These are phyloP conservation scores for Penicillium sp. DNA, from an alignment of 2,329 filamentous ascomycete species.

Conservation along the genomic window DNA sequence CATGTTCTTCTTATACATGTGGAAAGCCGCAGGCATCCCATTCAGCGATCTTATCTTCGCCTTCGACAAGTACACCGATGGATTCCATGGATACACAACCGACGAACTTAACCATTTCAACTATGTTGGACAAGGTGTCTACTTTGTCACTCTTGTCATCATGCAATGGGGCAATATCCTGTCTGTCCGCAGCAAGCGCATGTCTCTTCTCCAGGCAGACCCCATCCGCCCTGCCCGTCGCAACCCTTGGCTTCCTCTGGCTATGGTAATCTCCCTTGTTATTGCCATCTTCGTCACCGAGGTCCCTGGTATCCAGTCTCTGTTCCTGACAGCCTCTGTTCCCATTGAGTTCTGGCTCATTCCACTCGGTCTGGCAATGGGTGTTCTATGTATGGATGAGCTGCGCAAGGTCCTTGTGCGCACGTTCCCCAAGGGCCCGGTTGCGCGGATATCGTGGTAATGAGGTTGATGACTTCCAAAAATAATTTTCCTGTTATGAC, in stretches of 20 bases:
- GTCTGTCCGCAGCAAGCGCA: slow-evolving; percentile 52
- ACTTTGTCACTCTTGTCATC: slow-evolving; percentile 57
- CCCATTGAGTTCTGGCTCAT: slow-evolving; percentile 57
- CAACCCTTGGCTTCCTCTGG: slow-evolving; percentile 53
- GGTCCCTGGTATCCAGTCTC: slow-evolving; percentile 49
- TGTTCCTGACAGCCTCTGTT: slow-evolving; percentile 53
- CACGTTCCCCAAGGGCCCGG: slow-evolving; percentile 44
- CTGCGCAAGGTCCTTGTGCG: slow-evolving; percentile 53
- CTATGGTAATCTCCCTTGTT: slow-evolving; percentile 49
- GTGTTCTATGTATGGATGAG: slow-evolving; percentile 56
- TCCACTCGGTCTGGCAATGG: slow-evolving; percentile 53
- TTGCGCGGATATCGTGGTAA: slow-evolving; percentile 55
- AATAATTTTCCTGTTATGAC: not conserved
- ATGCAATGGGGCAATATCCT: slow-evolving; percentile 58
- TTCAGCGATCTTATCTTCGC: slow-evolving; percentile 52
- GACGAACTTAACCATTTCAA: slow-evolving; percentile 53
- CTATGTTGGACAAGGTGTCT: slow-evolving; percentile 53
- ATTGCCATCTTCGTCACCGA: slow-evolving; percentile 59
- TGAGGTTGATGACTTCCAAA: not conserved
- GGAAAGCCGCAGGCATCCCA: slow-evolving; percentile 50
- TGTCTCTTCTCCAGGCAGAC: slow-evolving; percentile 55
- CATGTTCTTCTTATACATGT: slow-evolving; percentile 60
- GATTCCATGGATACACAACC: slow-evolving; percentile 52
- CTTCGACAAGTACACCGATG: slow-evolving; percentile 51
- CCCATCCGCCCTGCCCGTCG: slow-evolving; percentile 50